phyloP scores from a whole-genome alignment of 805 yeast genomes.

The Clavispora phyllophila region DNA sequence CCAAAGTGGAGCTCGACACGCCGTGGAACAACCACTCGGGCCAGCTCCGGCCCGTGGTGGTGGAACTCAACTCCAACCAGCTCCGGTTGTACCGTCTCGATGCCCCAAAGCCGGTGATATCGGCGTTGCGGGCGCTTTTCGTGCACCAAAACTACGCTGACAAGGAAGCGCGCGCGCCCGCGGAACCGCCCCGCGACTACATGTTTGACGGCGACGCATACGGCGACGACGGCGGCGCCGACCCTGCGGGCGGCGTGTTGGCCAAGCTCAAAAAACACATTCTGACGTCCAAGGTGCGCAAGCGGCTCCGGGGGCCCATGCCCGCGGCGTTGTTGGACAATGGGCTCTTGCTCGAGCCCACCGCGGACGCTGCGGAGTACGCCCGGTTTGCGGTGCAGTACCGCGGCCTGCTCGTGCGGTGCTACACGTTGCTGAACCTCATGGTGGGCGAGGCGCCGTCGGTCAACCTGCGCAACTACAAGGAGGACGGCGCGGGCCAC shows the following conservation, averaged over 20 bases:
- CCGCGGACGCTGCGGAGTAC: conserved; percentile 13
- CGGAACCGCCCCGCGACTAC: conserved; percentile 14
- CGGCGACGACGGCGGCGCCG: conserved; percentile 16
- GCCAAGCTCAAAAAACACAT: conserved; percentile 17
- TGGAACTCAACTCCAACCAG: conserved; percentile 38
- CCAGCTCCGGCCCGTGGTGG: conserved; percentile 32
- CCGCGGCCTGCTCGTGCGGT: conserved; percentile 21
- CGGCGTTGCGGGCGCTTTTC: conserved; percentile 29
- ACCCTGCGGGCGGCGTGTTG: conserved; percentile 7
- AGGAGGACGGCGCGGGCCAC: conserved; percentile 16
- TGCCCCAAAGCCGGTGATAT: conserved; percentile 16
- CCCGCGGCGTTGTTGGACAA: conserved; percentile 22
- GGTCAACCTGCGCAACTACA: conserved; percentile 20
- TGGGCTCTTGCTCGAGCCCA: conserved; percentile 37
- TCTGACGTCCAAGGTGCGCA: conserved; percentile 11
- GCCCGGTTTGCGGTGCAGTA: conserved; percentile 15
- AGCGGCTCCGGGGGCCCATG: conserved; percentile 13
- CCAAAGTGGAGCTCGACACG: conserved; percentile 32
- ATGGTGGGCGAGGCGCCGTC: conserved; percentile 35
- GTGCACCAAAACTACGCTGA: conserved; percentile 22
- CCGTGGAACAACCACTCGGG: conserved; percentile 29
- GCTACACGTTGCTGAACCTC: conserved; percentile 28
- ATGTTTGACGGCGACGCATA: conserved; percentile 27
- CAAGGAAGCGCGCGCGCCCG: background rate
- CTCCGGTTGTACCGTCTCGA: conserved; percentile 26